These are phyloP conservation scores for Triadica sebifera DNA, from an alignment of 345 rosid species.

Conservation along the genomic window DNA sequence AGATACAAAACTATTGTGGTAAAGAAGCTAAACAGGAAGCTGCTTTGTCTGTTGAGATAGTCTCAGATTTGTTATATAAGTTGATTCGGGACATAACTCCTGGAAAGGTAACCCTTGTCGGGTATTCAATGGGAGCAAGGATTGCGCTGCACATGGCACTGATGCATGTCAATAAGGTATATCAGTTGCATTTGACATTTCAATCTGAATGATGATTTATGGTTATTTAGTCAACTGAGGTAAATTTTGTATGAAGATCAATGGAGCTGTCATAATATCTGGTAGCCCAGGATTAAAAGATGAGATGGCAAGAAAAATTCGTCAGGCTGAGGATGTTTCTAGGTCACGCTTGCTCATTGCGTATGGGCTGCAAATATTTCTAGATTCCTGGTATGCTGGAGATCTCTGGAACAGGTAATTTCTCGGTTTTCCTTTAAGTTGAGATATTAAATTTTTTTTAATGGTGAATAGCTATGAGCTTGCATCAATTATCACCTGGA, in stretches of 20 bases:
- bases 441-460: background rate
- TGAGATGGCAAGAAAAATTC: conserved; percentile 53
- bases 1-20: conserved; percentile 26
- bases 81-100: conserved; percentile 54
- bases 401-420: conserved; percentile 76
- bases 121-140: conserved; percentile 95
- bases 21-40: conserved; percentile 26
- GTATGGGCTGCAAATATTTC: conserved; percentile 59
- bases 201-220: background rate
- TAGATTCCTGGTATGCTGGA: conserved; percentile 71
- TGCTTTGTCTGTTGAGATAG: conserved; percentile 55
- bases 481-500: conserved; percentile 9
- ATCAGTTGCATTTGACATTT: conserved; percentile 13
- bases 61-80: conserved; percentile 42
- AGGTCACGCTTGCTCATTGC: conserved; percentile 50
- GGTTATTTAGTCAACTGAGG: conserved; percentile 10
- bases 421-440: conserved; percentile 3
- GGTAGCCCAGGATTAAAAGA: conserved; percentile 83
- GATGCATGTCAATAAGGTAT: conserved; percentile 56
- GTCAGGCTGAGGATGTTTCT: conserved; percentile 70
- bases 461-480: conserved; percentile 5
- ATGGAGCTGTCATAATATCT: conserved; percentile 73
- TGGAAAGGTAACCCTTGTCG: conserved; percentile 59
- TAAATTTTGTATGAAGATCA: conserved; percentile 38
- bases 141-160: conserved; percentile 81